Evolutionary conservation across 2,329 filamentous ascomycete genomes (phyloP).

Genomic region (Graphilbum ipis-grandicollis): DNA sequence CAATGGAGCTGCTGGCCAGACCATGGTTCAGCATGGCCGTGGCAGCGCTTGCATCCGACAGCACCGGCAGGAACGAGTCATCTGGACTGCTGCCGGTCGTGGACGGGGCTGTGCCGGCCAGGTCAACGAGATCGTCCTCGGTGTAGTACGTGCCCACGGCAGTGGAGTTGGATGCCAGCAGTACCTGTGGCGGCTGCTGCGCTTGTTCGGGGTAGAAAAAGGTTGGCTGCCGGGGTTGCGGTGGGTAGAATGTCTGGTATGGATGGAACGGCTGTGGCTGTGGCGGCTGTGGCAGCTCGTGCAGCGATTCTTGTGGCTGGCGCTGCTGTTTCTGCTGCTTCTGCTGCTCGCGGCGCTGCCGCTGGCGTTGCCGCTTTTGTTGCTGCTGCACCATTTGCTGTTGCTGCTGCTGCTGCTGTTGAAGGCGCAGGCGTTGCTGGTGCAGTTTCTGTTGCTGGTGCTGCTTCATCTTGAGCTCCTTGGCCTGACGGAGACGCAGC

Average conservation of each 20-base stretch:
- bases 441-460: not conserved
- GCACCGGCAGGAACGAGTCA: slow-evolving; percentile 3
- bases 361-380: not conserved
- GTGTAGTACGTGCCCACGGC: not conserved
- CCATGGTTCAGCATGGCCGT: not conserved
- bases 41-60: not conserved
- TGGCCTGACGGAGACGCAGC: not conserved
- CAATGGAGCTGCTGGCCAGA: not conserved
- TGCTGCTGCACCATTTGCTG: not conserved
- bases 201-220: not conserved
- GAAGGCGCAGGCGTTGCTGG: not conserved
- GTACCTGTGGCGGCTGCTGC: not conserved
- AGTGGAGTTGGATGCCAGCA: too few species aligned
- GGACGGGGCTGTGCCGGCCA: not conserved
- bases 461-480: not conserved
- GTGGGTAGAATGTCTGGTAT: not conserved
- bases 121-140: not conserved
- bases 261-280: not conserved
- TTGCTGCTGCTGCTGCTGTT: not conserved
- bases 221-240: not conserved
- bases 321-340: not conserved
- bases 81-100: slow-evolving; percentile 6
- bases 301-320: not conserved
- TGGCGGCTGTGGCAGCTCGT: not conserved
- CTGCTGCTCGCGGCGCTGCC: not conserved